A percentile compares a stretch with the other conserved stretches of the same genome.
Evolutionary conservation across 164 flowering plant genomes (phyloP).

Genomic region (Nelumbo lutea): DNA sequence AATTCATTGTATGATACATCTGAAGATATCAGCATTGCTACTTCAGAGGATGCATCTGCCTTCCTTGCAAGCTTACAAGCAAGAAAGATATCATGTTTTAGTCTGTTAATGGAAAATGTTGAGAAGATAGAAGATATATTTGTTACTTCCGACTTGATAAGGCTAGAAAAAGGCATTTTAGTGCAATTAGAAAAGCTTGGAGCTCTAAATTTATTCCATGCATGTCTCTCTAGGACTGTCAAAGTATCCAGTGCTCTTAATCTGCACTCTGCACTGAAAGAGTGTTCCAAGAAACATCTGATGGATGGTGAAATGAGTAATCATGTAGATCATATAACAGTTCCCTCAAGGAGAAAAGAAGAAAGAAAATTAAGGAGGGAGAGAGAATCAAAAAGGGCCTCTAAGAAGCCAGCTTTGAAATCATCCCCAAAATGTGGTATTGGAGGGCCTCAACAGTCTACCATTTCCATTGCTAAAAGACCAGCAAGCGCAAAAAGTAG

Average conservation of each 20-base stretch:
- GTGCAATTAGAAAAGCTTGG: conserved; percentile 70
- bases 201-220: conserved; percentile 63
- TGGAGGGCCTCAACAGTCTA: conserved; percentile 13
- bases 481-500: conserved; percentile 27
- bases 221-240: conserved; percentile 47
- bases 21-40: conserved; percentile 14
- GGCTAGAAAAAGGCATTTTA: conserved; percentile 68
- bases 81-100: conserved; percentile 28
- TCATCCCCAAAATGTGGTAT: conserved; percentile 15
- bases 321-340: conserved; percentile 15
- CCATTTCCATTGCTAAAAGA: conserved; percentile 18
- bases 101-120: conserved; percentile 55
- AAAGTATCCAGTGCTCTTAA: conserved; percentile 23
- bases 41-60: conserved; percentile 20
- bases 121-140: conserved; percentile 51
- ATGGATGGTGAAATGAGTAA: conserved; percentile 6
- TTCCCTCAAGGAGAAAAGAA: conserved; percentile 50
- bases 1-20: conserved; percentile 7
- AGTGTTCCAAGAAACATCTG: conserved; percentile 15
- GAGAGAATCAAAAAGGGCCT: conserved; percentile 24
- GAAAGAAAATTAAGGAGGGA: conserved; percentile 51
- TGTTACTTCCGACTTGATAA: conserved; percentile 36
- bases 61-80: conserved; percentile 14
- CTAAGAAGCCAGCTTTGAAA: conserved; percentile 13
- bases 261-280: conserved; percentile 15